Conservation (phyloP, 1,139 yeast genomes). For the Suhomyces taliae region DNA sequence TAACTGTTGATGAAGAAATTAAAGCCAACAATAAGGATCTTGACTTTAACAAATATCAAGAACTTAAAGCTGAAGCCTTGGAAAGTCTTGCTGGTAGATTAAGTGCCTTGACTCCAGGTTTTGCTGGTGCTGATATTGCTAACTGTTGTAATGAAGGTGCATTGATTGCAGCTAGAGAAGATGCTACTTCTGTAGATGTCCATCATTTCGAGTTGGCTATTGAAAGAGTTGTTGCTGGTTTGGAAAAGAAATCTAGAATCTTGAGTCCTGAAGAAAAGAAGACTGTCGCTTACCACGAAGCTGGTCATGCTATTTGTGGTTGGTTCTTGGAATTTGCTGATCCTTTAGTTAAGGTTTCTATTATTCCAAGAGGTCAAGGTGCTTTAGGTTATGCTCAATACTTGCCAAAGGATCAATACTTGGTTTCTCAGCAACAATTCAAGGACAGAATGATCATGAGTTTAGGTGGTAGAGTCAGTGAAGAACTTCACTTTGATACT, state of each 20-base stretch:
- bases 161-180: slow-evolving; percentile 72
- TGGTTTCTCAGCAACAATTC: slow-evolving; percentile 65
- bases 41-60: slow-evolving; percentile 50
- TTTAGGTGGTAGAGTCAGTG: slow-evolving; percentile 77
- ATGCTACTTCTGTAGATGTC: slow-evolving; percentile 54
- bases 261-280: slow-evolving; percentile 71
- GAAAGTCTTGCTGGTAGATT: slow-evolving; percentile 68
- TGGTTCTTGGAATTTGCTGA: slow-evolving; percentile 74
- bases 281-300: slow-evolving; percentile 79
- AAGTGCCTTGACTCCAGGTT: slow-evolving; percentile 80
- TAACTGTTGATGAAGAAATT: slow-evolving; percentile 42
- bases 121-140: slow-evolving; percentile 85
- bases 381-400: slow-evolving; percentile 85
- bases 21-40: slow-evolving; percentile 40
- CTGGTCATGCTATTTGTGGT: slow-evolving; percentile 82
- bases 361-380: slow-evolving; percentile 82
- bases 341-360: slow-evolving; percentile 76
- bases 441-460: slow-evolving; percentile 79
- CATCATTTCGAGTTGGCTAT: slow-evolving; percentile 77
- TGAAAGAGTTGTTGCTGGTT: slow-evolving; percentile 79
- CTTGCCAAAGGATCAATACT: slow-evolving; percentile 72
- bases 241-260: slow-evolving; percentile 69
- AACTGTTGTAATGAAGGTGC: slow-evolving; percentile 85
- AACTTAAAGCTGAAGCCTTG: slow-evolving; percentile 47
- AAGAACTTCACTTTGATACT: slow-evolving; percentile 72